Evolutionary conservation across 2,329 filamentous ascomycete genomes (phyloP).

Genomic region (Sporothrix phasma): DNA sequence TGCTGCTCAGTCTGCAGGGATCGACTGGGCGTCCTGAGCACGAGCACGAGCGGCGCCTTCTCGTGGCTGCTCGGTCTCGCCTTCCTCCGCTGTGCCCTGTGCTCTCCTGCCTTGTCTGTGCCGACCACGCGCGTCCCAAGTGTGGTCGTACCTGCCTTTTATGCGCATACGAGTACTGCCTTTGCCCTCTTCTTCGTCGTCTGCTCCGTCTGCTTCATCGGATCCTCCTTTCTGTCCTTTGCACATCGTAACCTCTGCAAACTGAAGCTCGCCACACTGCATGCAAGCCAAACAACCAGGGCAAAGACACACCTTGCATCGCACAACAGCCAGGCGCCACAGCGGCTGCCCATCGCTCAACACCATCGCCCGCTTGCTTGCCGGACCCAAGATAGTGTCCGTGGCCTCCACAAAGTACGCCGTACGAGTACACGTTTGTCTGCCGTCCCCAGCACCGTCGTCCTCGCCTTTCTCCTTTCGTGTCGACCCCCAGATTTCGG

Average conservation of each 20-base stretch:
- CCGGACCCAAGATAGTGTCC: neutral
- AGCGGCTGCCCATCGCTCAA: too few relatives aligned
- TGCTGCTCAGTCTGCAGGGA: neutral
- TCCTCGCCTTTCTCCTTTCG: neutral
- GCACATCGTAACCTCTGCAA: neutral
- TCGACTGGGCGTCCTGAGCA: constrained; percentile 9
- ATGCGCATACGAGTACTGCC: neutral
- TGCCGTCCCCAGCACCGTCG: neutral
- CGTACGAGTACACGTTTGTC: neutral
- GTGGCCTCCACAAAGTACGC: neutral
- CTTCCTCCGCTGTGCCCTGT: neutral
- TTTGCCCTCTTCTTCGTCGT: neutral
- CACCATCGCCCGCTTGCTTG: neutral
- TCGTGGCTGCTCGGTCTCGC: neutral
- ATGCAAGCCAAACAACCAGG: neutral
- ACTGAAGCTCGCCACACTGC: neutral
- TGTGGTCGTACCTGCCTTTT: neutral
- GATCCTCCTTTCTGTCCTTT: neutral
- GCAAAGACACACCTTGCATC: neutral
- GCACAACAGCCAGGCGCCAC: neutral
- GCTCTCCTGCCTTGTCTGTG: neutral
- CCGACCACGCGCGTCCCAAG: neutral
- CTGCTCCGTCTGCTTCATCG: neutral
- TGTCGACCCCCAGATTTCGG: neutral
- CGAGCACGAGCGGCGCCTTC: constrained; percentile 14